These are phyloP conservation scores for Dillenia turbinata DNA, from an alignment of 164 flowering plant genomes.

Conservation along the genomic window DNA sequence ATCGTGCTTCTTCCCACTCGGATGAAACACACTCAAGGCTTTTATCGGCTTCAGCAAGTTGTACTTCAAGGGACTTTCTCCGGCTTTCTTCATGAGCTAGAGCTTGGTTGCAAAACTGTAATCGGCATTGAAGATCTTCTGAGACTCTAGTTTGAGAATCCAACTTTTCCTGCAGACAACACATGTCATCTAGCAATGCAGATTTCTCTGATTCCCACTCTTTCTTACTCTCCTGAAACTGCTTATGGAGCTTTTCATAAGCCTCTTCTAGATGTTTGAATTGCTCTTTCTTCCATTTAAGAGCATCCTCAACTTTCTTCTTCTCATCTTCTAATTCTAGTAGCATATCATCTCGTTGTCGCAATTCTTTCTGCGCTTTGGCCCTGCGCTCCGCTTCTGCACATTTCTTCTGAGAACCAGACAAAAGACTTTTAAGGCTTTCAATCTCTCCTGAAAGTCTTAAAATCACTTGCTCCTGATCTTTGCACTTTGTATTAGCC, in stretches of 20 bases:
- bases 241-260: conserved; percentile 33
- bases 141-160: conserved; percentile 42
- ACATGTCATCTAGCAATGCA: conserved; percentile 35
- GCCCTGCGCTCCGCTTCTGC: conserved; percentile 36
- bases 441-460: conserved; percentile 29
- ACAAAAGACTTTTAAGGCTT: conserved; percentile 32
- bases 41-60: conserved; percentile 37
- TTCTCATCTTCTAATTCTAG: conserved; percentile 38
- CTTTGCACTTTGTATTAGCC: conserved; percentile 24
- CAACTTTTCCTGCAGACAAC: conserved; percentile 33
- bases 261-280: conserved; percentile 67
- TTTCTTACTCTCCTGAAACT: conserved; percentile 32
- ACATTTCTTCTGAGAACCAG: conserved; percentile 32
- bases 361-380: conserved; percentile 27
- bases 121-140: conserved; percentile 31
- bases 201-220: conserved; percentile 56
- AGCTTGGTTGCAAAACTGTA: conserved; percentile 60
- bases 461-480: conserved; percentile 30
- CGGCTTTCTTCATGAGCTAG: conserved; percentile 62
- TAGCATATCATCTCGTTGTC: conserved; percentile 33
- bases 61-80: conserved; percentile 45
- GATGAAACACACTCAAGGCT: conserved; percentile 31
- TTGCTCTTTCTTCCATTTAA: conserved; percentile 73
- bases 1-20: conserved; percentile 41
- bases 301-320: conserved; percentile 32